Conservation (phyloP, 148 eudicot genomes). For the Amaranthus cruentus region DNA sequence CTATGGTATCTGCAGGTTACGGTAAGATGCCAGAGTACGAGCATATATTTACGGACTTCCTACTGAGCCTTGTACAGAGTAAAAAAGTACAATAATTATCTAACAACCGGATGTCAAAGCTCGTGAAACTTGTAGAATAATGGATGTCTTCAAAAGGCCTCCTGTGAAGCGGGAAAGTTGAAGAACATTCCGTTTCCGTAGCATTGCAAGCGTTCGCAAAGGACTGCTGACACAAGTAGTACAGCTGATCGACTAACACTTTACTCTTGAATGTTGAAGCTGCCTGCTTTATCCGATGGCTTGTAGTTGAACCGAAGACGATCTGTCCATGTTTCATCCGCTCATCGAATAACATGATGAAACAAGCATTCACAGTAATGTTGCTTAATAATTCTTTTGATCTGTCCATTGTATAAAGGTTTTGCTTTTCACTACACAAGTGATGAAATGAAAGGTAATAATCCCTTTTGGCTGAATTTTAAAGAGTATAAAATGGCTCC, state of each 20-base stretch:
- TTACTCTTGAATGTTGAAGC: neutral
- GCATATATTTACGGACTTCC: constrained; percentile 87
- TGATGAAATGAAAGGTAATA: too few species aligned
- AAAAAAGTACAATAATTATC: constrained; percentile 31
- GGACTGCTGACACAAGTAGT: constrained; percentile 18
- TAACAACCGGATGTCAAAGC: constrained; percentile 15
- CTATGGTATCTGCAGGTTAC: constrained; percentile 49
- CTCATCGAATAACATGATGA: too few species aligned
- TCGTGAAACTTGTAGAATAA: neutral
- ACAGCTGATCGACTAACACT: constrained; percentile 14
- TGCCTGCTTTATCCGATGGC: neutral
- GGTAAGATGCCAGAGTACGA: constrained; percentile 95
- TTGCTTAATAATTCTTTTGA: too few species aligned
- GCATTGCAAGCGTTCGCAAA: constrained; percentile 16
- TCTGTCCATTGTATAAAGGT: too few species aligned
- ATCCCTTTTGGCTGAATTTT: too few species aligned
- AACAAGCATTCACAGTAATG: too few species aligned
- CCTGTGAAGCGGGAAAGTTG: constrained; percentile 15
- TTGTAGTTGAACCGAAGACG: too few species aligned
- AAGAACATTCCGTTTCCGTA: neutral
- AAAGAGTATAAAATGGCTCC: too few species aligned
- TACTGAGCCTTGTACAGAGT: constrained; percentile 47
- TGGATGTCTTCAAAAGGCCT: constrained; percentile 2
- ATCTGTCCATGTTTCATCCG: too few species aligned
- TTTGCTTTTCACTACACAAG: too few species aligned